Base-by-base conservation (phyloP, 495 filamentous ascomycete genomes). In the Penicillium lagena region DNA sequence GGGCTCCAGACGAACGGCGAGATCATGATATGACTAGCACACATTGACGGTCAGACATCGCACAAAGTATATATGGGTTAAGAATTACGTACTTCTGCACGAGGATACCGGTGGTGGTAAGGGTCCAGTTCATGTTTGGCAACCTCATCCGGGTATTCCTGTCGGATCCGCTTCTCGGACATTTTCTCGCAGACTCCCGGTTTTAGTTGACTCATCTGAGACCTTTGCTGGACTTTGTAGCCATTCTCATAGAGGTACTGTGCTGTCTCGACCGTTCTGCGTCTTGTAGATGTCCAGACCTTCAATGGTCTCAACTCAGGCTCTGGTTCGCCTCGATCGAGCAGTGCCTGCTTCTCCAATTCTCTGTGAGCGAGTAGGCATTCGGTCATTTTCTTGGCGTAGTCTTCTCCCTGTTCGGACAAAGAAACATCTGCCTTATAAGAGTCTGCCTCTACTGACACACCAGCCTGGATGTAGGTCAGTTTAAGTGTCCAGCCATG, bases 1-100 rank as follows among this genome's bases (percentile, higher is more conserved):
- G 8, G 94, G 94, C 64, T 99, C 94, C n/a, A 97, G 80, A 14
- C 94, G 87, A 44, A 97, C 93, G 17, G 94, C 94, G 33, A 99
- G 80, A 59, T 99, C 93, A 63, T 99, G 93, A 62, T 99, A 99
- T 15, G 91, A 97, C 89, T 90, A 46, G 58, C 37, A 51, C 56
- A 35, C 22, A 22, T 22, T 4, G 2, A 22, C 22, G 6, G 22
- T 22, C 22, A 22, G 22, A 0, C 4, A 22, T 22, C 22, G 22
- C 22, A 22, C 22, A 22, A 2, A 6, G 22, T 22, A 22, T 22
- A 22, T 22, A 22, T 22, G 22, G 22, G 31, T 40, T 10, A 40
- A 40, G 42, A 40, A 49, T 43, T 34, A 17, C 41, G 32, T 72
- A 90, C 90, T 75, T 99, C 93, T 35, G 91, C 93, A 39, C 93